Percentiles rank a stretch among this genome's conserved stretches.
These are phyloP conservation scores for Phyllosticta capitalensis DNA, from an alignment of 2,329 filamentous ascomycete species.

Conservation along the genomic window DNA sequence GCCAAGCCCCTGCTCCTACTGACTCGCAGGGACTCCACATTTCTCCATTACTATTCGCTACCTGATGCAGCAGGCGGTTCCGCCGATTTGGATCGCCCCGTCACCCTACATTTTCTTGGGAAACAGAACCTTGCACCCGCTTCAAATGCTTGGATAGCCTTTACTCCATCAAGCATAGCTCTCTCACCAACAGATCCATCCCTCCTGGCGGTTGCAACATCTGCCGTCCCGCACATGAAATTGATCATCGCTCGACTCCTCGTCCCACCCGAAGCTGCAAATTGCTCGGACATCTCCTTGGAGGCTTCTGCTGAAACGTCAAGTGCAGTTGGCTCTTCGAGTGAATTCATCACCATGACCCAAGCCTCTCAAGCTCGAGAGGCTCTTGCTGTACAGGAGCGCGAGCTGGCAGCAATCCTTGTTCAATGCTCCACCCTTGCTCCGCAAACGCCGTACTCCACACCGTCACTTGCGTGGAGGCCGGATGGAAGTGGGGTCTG, in stretches of 20 bases:
- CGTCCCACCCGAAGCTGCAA: constrained; percentile 31
- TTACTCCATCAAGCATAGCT: constrained; percentile 50
- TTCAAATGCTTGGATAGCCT: constrained; percentile 55
- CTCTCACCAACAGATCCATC: constrained; percentile 45
- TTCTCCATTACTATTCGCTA: constrained; percentile 46
- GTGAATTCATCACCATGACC: constrained; percentile 23
- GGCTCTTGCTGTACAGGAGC: constrained; percentile 42
- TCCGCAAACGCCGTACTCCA: constrained; percentile 56
- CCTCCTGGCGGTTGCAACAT: constrained; percentile 51
- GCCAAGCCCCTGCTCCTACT: constrained; percentile 41
- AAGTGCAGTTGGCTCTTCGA: neutral
- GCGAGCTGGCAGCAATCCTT: constrained; percentile 50
- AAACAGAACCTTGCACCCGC: constrained; percentile 53
- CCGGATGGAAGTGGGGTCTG: constrained; percentile 53
- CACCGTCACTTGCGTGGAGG: constrained; percentile 52
- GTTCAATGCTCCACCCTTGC: constrained; percentile 51
- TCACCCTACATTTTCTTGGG: constrained; percentile 37
- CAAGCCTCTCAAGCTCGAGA: constrained; percentile 45
- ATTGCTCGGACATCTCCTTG: neutral
- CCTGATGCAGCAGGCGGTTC: constrained; percentile 6
- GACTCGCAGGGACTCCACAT: constrained; percentile 49
- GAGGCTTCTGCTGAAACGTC: neutral
- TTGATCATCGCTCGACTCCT: constrained; percentile 50
- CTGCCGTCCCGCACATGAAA: constrained; percentile 53
- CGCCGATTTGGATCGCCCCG: neutral